Conservation (phyloP, 2,329 filamentous ascomycete species). For the Fusarium pilosicola region DNA sequence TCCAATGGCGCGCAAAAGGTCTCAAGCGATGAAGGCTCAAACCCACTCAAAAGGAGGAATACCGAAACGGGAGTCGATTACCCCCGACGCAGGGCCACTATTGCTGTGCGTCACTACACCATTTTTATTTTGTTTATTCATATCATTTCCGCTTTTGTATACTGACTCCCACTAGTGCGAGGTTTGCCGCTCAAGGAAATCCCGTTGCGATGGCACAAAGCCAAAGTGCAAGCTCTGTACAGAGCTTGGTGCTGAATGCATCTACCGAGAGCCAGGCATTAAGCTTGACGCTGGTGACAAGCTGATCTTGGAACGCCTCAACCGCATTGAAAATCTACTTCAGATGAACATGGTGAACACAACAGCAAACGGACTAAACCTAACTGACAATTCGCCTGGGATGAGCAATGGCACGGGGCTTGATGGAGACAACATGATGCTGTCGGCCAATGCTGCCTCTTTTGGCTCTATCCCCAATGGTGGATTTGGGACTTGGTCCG, state of each 20-base stretch:
- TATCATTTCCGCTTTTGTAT: not conserved
- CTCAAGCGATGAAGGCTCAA: slow-evolving; percentile 62
- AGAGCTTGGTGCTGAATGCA: slow-evolving; percentile 82
- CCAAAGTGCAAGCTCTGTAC: slow-evolving; percentile 88
- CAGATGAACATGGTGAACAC: slow-evolving; percentile 71
- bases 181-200: slow-evolving; percentile 83
- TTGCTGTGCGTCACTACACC: slow-evolving; percentile 63
- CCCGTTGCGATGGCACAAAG: slow-evolving; percentile 79
- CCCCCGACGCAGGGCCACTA: slow-evolving; percentile 71
- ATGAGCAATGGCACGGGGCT: slow-evolving; percentile 71
- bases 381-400: slow-evolving; percentile 71
- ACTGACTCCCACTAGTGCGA: slow-evolving; percentile 68
- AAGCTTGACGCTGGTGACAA: slow-evolving; percentile 90
- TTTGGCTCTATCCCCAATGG: slow-evolving; percentile 68
- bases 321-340: slow-evolving; percentile 81
- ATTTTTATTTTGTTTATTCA: not conserved
- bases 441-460: slow-evolving; percentile 53
- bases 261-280: slow-evolving; percentile 86
- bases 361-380: slow-evolving; percentile 61
- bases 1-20: slow-evolving; percentile 59
- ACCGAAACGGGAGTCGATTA: slow-evolving; percentile 71
- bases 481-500: slow-evolving; percentile 78
- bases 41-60: slow-evolving; percentile 70
- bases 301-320: slow-evolving; percentile 81
- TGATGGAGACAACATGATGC: slow-evolving; percentile 65